Base-by-base conservation (phyloP, 148 eudicot species). In the Suaeda aralocaspica region DNA sequence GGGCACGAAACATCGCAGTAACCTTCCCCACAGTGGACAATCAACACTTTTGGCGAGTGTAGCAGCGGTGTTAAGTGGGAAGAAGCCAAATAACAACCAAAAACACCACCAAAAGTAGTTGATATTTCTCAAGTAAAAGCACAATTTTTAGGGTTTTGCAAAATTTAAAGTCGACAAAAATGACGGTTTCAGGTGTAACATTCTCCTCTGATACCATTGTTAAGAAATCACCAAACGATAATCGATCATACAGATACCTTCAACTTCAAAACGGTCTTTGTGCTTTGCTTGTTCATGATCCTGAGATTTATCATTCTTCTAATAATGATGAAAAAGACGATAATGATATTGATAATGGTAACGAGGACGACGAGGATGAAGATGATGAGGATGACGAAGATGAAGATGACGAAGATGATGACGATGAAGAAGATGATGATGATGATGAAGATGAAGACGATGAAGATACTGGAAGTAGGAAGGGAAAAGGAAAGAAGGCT, bases 201-300 rank as follows among this genome's bases (percentile, higher is more conserved):
- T 76, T 77, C 42, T 86, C 94, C 19, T 86, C 94, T 26, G 96
- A 92, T 76, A 83, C 80, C 28, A 66, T 85, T 21, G 89, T 92
- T 16, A 52, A 81, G 22, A 92, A 88, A 77, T 84, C 98, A 8
- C 92, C 94, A 30, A 93, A 81, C 44, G 98, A 93, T 64, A 71
- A 79, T 65, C 78, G 89, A 24, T 66, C 82, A 16, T 93, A 93
- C 81, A 72, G 98, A 72, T 88, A 84, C 82, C 68, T 93, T 48
- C 82, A 84, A 59, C 90, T 93, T 30, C 76, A 77, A 0, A 93
- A 90, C 60, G 98, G 98, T 14, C 88, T 93, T 49, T 88, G 82
- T 59, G 98, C 92, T 60, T 69, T 93, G 61, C 86, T 93, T 26
- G 90, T 93, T 59, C 96, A 93, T 67, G 98, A 93, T 72, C 98